These are phyloP conservation scores for Leucosporidium yakuticum DNA, from an alignment of 768 basidiomycete species.

Conservation along the genomic window DNA sequence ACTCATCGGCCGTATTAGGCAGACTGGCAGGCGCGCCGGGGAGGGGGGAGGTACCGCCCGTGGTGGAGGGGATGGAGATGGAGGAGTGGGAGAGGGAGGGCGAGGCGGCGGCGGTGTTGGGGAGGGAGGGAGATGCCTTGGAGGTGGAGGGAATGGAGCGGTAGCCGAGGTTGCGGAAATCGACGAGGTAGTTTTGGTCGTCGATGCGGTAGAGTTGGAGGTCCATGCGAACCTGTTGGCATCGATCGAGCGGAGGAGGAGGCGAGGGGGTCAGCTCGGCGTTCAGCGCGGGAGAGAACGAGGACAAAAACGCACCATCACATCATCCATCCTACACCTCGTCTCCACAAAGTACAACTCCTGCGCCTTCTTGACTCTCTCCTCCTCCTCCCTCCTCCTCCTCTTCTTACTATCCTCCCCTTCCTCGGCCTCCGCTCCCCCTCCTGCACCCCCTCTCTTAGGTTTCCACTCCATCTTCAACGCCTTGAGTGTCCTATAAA, in stretches of 20 bases:
- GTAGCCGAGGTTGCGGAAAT: conserved; percentile 95
- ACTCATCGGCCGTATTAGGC: conserved; percentile 33
- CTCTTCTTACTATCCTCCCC: conserved; percentile 41
- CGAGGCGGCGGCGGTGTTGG: neutral
- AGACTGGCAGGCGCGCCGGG: neutral
- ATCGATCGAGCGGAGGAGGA: conserved; percentile 1
- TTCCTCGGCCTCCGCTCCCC: conserved; percentile 37
- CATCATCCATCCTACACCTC: conserved; percentile 76
- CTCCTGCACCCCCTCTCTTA: conserved; percentile 59
- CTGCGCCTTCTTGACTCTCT: conserved; percentile 46
- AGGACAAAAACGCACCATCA: conserved; percentile 58
- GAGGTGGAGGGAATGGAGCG: too few relatives aligned
- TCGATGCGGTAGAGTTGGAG: conserved; percentile 96
- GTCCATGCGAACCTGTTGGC: conserved; percentile 80
- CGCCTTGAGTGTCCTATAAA: conserved; percentile 82
- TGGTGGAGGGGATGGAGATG: neutral
- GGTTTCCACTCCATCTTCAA: conserved; percentile 97
- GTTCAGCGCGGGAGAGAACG: neutral
- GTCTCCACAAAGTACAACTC: conserved; percentile 89
- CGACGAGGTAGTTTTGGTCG: conserved; percentile 86
- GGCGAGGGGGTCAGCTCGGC: neutral
- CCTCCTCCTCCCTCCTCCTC: conserved; percentile 40
- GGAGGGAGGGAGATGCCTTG: conserved; percentile 23
- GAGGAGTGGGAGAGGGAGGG: conserved; percentile 7
- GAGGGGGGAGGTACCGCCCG: conserved; percentile 5